Evolutionary conservation across 2,329 filamentous ascomycete genomes (phyloP).

Genomic region (Pseudopithomyces maydicus): DNA sequence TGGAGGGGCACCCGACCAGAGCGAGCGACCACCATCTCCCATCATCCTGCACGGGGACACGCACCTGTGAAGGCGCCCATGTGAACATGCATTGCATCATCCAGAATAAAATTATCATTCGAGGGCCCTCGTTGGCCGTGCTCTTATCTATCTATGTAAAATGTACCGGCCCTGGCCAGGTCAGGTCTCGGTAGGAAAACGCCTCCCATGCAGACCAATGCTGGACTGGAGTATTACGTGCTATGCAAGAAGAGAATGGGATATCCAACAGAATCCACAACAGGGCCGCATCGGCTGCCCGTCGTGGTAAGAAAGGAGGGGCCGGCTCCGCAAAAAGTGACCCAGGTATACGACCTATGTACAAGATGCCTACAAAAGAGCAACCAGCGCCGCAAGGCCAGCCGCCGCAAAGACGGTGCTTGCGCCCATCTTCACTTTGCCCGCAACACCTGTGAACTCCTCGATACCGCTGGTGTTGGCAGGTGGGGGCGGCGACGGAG

Average conservation of each 20-base stretch:
- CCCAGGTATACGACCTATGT: conserved; percentile 10
- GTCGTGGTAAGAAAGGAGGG: conserved; percentile 15
- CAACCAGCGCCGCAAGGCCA: conserved; percentile 22
- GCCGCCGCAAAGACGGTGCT: conserved; percentile 26
- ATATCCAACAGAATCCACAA: conserved; percentile 17
- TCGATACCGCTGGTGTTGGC: conserved; percentile 26
- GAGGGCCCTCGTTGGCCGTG: not conserved
- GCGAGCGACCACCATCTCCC: not conserved
- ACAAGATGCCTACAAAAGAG: conserved; percentile 24
- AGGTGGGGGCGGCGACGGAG: conserved; percentile 15
- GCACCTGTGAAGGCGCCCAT: too few relatives aligned
- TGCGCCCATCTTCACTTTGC: conserved; percentile 17
- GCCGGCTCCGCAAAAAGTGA: conserved; percentile 12
- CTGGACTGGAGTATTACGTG: conserved; percentile 10
- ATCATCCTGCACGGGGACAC: not conserved
- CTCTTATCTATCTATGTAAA: not conserved
- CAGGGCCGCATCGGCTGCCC: conserved; percentile 3
- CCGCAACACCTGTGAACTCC: conserved; percentile 32
- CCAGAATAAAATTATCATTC: conserved; percentile 3
- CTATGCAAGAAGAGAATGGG: conserved; percentile 11
- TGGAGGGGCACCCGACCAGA: not conserved
- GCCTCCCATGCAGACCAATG: conserved; percentile 13
- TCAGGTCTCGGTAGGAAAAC: conserved; percentile 5
- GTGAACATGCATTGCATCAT: not conserved
- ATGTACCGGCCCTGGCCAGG: not conserved